A percentile compares a stretch with the other conserved stretches of the same genome.
Conservation (phyloP, 1,139 yeast genomes). For the Diutina neorugosa region DNA sequence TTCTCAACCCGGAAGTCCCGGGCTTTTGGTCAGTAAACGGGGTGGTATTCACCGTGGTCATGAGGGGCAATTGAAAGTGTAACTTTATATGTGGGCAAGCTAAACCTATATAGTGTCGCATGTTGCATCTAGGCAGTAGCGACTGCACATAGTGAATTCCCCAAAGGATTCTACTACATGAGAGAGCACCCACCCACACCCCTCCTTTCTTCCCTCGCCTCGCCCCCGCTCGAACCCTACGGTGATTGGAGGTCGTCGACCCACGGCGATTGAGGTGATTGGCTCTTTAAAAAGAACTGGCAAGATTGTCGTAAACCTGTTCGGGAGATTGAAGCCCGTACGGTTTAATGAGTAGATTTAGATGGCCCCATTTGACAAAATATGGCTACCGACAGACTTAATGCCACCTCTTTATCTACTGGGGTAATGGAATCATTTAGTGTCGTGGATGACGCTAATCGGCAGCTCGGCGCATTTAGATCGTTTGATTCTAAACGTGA, state of each 20-base stretch:
- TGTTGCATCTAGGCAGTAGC: background rate
- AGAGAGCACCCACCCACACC: background rate
- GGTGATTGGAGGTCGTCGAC: background rate
- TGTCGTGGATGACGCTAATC: background rate
- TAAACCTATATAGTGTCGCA: background rate
- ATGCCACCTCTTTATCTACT: no score
- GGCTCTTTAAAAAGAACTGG: no score
- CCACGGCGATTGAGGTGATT: background rate
- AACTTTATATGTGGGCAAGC: background rate
- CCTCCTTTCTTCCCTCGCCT: background rate
- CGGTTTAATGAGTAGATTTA: no score
- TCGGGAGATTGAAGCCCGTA: no score
- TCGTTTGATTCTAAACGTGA: background rate
- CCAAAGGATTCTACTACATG: background rate
- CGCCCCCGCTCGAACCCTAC: background rate
- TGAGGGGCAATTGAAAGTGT: background rate
- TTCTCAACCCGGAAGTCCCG: conserved; percentile 93
- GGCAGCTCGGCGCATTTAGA: background rate
- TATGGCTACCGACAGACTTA: no score
- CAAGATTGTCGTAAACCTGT: no score
- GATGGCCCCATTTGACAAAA: no score
- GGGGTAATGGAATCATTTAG: background rate
- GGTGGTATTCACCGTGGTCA: conserved; percentile 36
- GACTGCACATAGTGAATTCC: background rate
- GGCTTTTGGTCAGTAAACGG: conserved; percentile 91